phyloP scores from a whole-genome alignment of 192 early-diverging fungal genomes.

The Geranomyces variabilis region DNA sequence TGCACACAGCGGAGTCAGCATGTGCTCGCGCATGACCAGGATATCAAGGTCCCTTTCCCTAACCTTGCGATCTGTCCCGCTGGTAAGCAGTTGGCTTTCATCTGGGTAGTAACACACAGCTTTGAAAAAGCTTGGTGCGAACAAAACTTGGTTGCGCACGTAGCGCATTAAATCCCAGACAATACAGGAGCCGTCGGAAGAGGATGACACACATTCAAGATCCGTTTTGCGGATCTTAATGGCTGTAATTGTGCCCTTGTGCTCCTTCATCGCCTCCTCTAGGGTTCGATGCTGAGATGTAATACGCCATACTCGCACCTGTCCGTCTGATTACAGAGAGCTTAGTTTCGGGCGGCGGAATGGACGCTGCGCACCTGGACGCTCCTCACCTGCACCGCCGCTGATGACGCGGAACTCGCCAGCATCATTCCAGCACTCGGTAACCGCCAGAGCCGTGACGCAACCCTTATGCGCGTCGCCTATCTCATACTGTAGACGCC shows the following conservation, averaged over 20 bases:
- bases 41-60: background rate
- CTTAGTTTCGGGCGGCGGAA: no score
- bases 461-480: constrained; percentile 59
- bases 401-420: constrained; percentile 59
- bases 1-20: background rate
- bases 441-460: constrained; percentile 60
- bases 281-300: constrained; percentile 46
- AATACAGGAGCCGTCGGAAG: constrained; percentile 60
- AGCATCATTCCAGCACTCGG: constrained; percentile 37
- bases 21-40: no score
- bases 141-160: constrained; percentile 66
- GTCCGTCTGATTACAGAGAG: constrained; percentile 55
- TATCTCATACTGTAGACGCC: constrained; percentile 62
- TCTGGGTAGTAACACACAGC: constrained; percentile 61
- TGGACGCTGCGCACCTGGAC: no score
- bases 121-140: constrained; percentile 65
- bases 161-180: constrained; percentile 64
- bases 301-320: constrained; percentile 62
- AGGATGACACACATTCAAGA: constrained; percentile 59
- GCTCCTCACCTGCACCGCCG: constrained; percentile 51
- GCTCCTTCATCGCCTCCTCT: constrained; percentile 63
- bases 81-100: constrained; percentile 59
- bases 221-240: constrained; percentile 64
- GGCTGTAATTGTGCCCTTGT: constrained; percentile 65
- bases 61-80: constrained; percentile 64